These are phyloP conservation scores for Ilyonectria sp. DNA, from an alignment of 2,329 filamentous ascomycete genomes.

Conservation along the genomic window DNA sequence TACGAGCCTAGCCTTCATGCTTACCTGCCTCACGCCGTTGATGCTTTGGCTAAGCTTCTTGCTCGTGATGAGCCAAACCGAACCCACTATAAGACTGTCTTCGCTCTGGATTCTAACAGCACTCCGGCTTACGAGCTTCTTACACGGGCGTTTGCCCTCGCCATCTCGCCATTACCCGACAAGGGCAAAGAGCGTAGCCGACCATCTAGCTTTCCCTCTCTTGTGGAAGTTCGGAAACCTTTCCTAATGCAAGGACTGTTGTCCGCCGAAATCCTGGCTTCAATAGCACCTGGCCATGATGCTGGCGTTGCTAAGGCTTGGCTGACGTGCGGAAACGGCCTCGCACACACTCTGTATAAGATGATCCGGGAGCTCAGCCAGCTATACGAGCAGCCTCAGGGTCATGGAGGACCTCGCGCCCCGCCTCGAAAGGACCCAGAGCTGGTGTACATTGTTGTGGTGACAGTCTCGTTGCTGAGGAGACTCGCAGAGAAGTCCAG, in stretches of 20 bases:
- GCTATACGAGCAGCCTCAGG: slow-evolving; percentile 68
- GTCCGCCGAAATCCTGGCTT: slow-evolving; percentile 88
- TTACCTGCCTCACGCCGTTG: slow-evolving; percentile 91
- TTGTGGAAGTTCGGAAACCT: slow-evolving; percentile 88
- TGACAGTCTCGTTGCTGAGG: slow-evolving; percentile 78
- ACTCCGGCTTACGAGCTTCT: slow-evolving; percentile 82
- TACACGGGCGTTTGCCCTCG: slow-evolving; percentile 88
- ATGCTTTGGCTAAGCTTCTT: slow-evolving; percentile 91
- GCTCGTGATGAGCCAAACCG: slow-evolving; percentile 95
- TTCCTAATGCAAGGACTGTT: slow-evolving; percentile 93
- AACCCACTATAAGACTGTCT: slow-evolving; percentile 85
- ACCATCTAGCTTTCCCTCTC: slow-evolving; percentile 72
- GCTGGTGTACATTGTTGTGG: slow-evolving; percentile 75
- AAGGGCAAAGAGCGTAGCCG: slow-evolving; percentile 66
- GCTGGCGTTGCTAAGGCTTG: slow-evolving; percentile 81
- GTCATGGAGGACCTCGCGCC: slow-evolving; percentile 53
- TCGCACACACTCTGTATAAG: slow-evolving; percentile 83
- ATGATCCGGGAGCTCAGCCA: slow-evolving; percentile 81
- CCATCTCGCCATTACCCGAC: slow-evolving; percentile 88
- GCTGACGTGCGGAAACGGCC: slow-evolving; percentile 87
- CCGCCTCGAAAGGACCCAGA: slow-evolving; percentile 63
- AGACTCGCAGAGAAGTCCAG: slow-evolving; percentile 77
- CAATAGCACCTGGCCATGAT: slow-evolving; percentile 80
- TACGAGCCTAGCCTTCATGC: slow-evolving; percentile 88
- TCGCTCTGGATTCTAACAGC: slow-evolving; percentile 78